These are phyloP conservation scores for Pinus tabuliformis DNA, from an alignment of 75 land plant genomes.

Conservation along the genomic window DNA sequence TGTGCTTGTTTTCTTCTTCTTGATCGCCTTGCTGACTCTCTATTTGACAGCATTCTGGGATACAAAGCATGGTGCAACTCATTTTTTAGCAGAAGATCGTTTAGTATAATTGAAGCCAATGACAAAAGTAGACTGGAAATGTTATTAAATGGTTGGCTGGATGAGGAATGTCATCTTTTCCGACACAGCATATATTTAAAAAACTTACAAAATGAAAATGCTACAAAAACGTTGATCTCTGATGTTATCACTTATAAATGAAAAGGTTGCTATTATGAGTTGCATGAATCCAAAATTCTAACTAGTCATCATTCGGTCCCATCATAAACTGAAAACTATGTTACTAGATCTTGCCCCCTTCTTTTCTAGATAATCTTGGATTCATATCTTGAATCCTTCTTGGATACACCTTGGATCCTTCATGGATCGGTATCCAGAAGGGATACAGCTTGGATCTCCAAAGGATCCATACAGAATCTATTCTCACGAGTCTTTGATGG, in stretches of 20 bases:
- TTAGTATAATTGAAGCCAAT: neutral
- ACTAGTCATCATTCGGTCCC: too few relatives aligned
- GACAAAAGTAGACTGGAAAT: neutral
- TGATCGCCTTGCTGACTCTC: constrained; percentile 95
- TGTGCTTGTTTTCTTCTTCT: constrained; percentile 95
- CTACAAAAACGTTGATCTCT: neutral
- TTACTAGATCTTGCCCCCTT: too few relatives aligned
- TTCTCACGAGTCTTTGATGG: too few relatives aligned
- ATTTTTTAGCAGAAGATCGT: neutral
- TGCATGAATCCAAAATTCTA: constrained; percentile 5
- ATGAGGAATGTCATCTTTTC: neutral
- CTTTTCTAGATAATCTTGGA: too few relatives aligned
- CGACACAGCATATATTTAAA: neutral
- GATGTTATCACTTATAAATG: neutral
- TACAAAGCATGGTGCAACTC: neutral
- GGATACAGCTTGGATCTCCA: too few relatives aligned
- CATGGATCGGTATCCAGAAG: too few relatives aligned
- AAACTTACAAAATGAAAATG: neutral
- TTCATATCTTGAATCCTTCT: too few relatives aligned
- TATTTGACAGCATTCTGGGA: constrained; percentile 90
- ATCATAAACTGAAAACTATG: too few relatives aligned
- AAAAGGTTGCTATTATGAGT: neutral
- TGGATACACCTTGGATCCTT: too few relatives aligned
- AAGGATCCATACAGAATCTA: too few relatives aligned
- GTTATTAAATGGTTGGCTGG: neutral